A percentile compares a stretch with the other conserved stretches of the same genome.
phyloP scores from a whole-genome alignment of 495 filamentous ascomycete genomes.

The Penicillium bovifimosum region DNA sequence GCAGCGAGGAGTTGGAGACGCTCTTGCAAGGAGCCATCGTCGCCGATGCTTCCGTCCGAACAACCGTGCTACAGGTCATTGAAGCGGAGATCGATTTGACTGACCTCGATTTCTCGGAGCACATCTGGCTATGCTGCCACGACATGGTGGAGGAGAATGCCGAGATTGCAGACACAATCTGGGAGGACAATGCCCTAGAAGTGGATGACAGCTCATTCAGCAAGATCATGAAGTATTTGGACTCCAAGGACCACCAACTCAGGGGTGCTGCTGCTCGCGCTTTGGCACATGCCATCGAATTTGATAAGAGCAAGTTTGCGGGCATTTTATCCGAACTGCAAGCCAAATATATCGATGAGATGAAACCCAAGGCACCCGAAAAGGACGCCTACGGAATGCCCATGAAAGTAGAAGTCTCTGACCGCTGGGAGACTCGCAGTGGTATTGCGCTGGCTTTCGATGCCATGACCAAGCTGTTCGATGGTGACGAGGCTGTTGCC shows the following conservation, averaged over 20 bases:
- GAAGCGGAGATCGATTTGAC: slow-evolving; percentile 86
- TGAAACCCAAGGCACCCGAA: slow-evolving; percentile 73
- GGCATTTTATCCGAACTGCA: slow-evolving; percentile 58
- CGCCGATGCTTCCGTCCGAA: slow-evolving; percentile 70
- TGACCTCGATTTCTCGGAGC: slow-evolving; percentile 74
- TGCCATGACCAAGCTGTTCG: slow-evolving; percentile 65
- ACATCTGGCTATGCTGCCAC: slow-evolving; percentile 90
- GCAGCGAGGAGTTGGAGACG: slow-evolving; percentile 57
- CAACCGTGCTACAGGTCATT: slow-evolving; percentile 85
- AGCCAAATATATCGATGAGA: slow-evolving; percentile 64
- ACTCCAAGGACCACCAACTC: slow-evolving; percentile 70
- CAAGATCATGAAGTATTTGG: slow-evolving; percentile 70
- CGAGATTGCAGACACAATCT: slow-evolving; percentile 78
- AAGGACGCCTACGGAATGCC: slow-evolving; percentile 92
- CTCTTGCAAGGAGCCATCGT: slow-evolving; percentile 73
- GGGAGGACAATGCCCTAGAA: slow-evolving; percentile 86
- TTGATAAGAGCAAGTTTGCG: slow-evolving; percentile 50
- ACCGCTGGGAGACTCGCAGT: slow-evolving; percentile 86
- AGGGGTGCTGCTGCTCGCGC: slow-evolving; percentile 78
- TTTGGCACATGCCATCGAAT: slow-evolving; percentile 63
- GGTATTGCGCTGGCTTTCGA: slow-evolving; percentile 84
- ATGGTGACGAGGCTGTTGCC: slow-evolving; percentile 59
- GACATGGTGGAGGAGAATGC: slow-evolving; percentile 85
- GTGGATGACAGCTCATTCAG: slow-evolving; percentile 57
- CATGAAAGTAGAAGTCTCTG: slow-evolving; percentile 71